Conservation (phyloP, 768 basidiomycete species). For the Hemileccinum impolitum region DNA sequence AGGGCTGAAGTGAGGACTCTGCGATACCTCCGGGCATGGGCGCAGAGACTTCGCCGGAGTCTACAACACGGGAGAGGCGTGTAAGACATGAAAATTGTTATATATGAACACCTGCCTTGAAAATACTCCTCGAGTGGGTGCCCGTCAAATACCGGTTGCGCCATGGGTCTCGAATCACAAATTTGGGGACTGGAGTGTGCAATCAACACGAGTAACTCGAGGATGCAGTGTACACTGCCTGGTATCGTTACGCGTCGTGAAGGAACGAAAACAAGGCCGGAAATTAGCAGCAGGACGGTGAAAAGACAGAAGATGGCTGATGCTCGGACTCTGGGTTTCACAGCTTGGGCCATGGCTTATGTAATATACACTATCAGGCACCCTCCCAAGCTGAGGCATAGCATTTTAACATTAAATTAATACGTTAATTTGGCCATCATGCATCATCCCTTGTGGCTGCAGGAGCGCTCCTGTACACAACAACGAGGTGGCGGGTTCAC, state of each 20-base stretch:
- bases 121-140: constrained; percentile 75
- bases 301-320: constrained; percentile 13
- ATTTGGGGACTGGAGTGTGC: constrained; percentile 2
- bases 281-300: constrained; percentile 21
- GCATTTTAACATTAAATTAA: no score
- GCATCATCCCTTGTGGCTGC: no score
- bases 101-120: constrained; percentile 41
- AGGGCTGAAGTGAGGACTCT: constrained; percentile 30
- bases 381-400: no score
- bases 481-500: no score
- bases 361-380: not conserved
- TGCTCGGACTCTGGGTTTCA: not conserved
- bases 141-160: constrained; percentile 73
- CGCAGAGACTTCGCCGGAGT: constrained; percentile 55
- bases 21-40: constrained; percentile 54
- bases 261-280: constrained; percentile 10
- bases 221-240: constrained; percentile 22
- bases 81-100: constrained; percentile 3
- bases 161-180: constrained; percentile 47
- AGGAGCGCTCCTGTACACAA: no score
- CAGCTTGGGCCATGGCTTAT: not conserved
- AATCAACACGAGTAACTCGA: constrained; percentile 9
- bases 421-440: no score
- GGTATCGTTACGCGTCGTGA: constrained; percentile 21
- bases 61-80: constrained; percentile 33